A percentile compares a stretch with the other conserved stretches of the same genome.
Evolutionary conservation across 306 rosid species (phyloP).

Genomic region (Canavalia gladiata): DNA sequence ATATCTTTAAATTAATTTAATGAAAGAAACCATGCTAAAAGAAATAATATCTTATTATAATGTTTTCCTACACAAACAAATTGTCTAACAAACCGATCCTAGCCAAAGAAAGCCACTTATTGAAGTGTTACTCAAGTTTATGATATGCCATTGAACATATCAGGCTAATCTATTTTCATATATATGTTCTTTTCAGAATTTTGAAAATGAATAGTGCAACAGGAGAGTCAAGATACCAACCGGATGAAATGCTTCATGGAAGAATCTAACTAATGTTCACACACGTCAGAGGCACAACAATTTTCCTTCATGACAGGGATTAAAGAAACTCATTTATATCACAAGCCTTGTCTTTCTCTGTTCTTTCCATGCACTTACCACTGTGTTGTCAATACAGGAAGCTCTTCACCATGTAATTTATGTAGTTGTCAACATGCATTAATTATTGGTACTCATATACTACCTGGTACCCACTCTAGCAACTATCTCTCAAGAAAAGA

Average conservation of each 20-base stretch:
- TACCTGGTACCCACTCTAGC: neutral
- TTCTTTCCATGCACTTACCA: slow-evolving; percentile 7
- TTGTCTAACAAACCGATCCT: too few species aligned
- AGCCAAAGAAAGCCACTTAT: too few species aligned
- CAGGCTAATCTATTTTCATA: too few species aligned
- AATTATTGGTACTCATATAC: neutral
- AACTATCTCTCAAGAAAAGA: neutral
- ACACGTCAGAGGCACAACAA: slow-evolving; percentile 37
- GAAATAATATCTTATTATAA: too few species aligned
- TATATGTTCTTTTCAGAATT: too few species aligned
- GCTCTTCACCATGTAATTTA: neutral
- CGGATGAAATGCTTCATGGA: neutral
- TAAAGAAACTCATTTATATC: slow-evolving; percentile 28
- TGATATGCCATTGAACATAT: too few species aligned
- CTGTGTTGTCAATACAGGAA: slow-evolving; percentile 31
- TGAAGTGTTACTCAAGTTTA: too few species aligned
- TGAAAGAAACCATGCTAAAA: too few species aligned
- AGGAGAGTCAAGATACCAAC: too few species aligned
- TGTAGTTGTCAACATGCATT: neutral
- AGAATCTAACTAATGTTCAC: neutral
- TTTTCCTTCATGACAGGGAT: slow-evolving; percentile 34
- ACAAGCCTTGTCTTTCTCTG: slow-evolving; percentile 41
- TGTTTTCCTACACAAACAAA: too few species aligned
- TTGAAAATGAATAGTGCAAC: too few species aligned
- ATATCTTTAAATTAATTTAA: too few species aligned